A percentile compares a stretch with the other conserved stretches of the same genome.
Evolutionary conservation across 441 rosid genomes (phyloP).

Genomic region (Adansonia grandidieri): DNA sequence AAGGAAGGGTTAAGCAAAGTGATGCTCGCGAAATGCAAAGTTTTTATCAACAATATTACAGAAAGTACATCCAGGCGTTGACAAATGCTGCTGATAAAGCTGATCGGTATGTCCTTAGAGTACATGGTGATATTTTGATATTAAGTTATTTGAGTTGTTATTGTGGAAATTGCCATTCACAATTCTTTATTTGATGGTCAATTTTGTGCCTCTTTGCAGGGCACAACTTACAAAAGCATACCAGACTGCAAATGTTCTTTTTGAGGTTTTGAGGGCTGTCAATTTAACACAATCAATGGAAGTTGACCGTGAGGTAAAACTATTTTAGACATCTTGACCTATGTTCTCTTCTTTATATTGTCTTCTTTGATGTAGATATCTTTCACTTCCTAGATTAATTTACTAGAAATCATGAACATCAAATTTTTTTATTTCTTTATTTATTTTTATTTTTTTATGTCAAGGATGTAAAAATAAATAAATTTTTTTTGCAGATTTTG

Average conservation of each 20-base stretch:
- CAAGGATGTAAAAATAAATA: constrained; percentile 28
- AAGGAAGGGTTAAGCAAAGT: constrained; percentile 85
- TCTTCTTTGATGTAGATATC: constrained; percentile 1
- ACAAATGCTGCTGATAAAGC: constrained; percentile 98
- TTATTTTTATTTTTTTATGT: not conserved
- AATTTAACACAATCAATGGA: constrained; percentile 90
- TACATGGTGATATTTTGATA: not conserved
- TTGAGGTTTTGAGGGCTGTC: constrained; percentile 97
- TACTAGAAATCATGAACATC: not conserved
- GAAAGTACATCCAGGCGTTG: constrained; percentile 89
- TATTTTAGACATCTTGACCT: constrained; percentile 15
- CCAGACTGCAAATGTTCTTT: constrained; percentile 99
- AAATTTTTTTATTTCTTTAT: not conserved
- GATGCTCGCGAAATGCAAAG: constrained; percentile 98
- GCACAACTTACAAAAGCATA: constrained; percentile 99
- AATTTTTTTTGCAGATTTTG: constrained; percentile 61
- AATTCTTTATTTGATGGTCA: constrained; percentile 4
- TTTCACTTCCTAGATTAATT: not conserved
- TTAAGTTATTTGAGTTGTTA: not conserved
- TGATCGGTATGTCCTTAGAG: constrained; percentile 69
- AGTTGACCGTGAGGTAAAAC: constrained; percentile 89
- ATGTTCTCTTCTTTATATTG: not conserved
- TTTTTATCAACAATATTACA: constrained; percentile 91
- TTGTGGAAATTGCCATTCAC: constrained; percentile 10
- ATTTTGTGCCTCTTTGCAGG: constrained; percentile 48